Percentiles rank a stretch among this genome's conserved stretches.
Conservation (phyloP, 2,329 filamentous ascomycete genomes). For the Ascomycota sp. region DNA sequence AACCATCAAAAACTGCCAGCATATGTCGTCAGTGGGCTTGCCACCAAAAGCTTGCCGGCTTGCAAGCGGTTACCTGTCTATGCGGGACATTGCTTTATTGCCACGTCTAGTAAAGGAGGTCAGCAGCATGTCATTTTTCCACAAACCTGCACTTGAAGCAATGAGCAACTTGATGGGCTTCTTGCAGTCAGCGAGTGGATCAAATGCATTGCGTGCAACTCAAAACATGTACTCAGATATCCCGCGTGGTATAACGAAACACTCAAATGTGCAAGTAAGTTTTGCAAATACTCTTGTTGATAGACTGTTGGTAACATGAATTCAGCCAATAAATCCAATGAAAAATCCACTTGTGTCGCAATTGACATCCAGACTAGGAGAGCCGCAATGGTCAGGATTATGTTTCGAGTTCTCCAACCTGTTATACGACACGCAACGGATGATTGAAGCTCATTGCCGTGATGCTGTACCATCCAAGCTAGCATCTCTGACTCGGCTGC, state of each 20-base stretch:
- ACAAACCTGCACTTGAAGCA: slow-evolving; percentile 2
- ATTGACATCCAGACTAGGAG: slow-evolving; percentile 16
- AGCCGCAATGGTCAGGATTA: slow-evolving; percentile 25
- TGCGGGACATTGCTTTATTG: slow-evolving; percentile 21
- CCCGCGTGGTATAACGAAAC: slow-evolving; percentile 7
- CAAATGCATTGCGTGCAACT: slow-evolving; percentile 11
- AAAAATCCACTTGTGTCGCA: slow-evolving; percentile 31
- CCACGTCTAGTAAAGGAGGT: slow-evolving; percentile 10
- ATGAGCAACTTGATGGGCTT: slow-evolving; percentile 10
- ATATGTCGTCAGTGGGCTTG: slow-evolving; percentile 5
- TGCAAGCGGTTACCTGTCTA: slow-evolving; percentile 24
- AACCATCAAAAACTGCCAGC: slow-evolving; percentile 12
- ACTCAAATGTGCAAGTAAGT: slow-evolving; percentile 11
- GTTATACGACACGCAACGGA: slow-evolving; percentile 18
- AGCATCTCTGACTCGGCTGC: slow-evolving; percentile 33
- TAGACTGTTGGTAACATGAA: not conserved
- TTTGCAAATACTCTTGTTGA: too few species aligned
- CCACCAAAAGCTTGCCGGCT: slow-evolving; percentile 10
- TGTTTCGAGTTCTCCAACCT: slow-evolving; percentile 28
- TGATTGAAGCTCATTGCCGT: slow-evolving; percentile 18
- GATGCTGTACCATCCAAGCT: slow-evolving; percentile 24
- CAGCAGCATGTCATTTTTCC: slow-evolving; percentile 1
- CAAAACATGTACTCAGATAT: slow-evolving; percentile 14
- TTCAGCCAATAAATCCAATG: slow-evolving; percentile 32
- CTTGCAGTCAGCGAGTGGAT: slow-evolving; percentile 12